Conservation (phyloP, 129 eudicot genomes). For the Solidago caesia region DNA sequence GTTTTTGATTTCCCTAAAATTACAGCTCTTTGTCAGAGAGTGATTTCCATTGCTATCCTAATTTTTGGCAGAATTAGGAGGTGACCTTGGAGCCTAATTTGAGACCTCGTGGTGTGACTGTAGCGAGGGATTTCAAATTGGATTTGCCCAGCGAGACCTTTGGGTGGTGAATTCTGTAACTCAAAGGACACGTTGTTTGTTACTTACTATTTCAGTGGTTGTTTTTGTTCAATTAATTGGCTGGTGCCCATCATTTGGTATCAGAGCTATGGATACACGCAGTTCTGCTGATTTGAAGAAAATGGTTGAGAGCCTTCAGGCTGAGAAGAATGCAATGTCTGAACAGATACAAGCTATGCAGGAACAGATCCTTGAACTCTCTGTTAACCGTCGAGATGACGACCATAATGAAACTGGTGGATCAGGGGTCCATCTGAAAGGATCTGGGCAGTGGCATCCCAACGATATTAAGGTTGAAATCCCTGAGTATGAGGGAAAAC, state of each 20-base stretch:
- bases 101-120: constrained; percentile 6
- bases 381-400: not conserved
- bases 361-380: constrained; percentile 5
- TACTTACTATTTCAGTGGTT: not conserved
- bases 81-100: constrained; percentile 22
- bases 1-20: not conserved
- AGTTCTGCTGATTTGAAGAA: not conserved
- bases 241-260: not conserved
- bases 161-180: not conserved
- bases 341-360: not conserved
- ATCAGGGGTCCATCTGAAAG: not conserved
- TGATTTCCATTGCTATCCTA: constrained; percentile 7
- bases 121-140: constrained; percentile 5
- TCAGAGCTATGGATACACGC: not conserved
- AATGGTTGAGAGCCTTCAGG: not conserved
- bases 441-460: not conserved
- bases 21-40: not conserved
- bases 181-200: not conserved
- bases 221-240: not conserved
- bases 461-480: constrained; percentile 3
- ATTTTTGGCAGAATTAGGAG: constrained; percentile 15
- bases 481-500: constrained; percentile 1
- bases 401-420: not conserved
- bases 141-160: not conserved
- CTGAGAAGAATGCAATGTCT: not conserved